Base-by-base conservation (phyloP, 805 yeast species). In the Saccharomycopsis sp. region DNA sequence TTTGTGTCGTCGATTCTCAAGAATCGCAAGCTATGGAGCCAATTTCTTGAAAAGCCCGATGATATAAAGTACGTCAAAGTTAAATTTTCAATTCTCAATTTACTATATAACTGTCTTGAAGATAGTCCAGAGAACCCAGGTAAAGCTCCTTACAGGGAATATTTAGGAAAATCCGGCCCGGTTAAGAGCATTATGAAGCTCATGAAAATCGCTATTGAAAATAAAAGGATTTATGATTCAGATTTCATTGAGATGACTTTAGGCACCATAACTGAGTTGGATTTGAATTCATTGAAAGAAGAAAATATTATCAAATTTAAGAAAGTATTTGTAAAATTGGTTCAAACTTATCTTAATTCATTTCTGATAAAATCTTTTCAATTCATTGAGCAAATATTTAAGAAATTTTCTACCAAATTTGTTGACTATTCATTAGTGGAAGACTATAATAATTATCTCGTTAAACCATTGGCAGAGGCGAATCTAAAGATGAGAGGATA, bases 121-220 rank as follows among this genome's bases (percentile, higher is more conserved):
- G n/a, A n/a, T n/a, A n/a, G n/a, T n/a, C n/a, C n/a, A n/a, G n/a
- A n/a, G n/a, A n/a, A n/a, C n/a, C n/a, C n/a, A n/a, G n/a, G n/a
- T n/a, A 17, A 4, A 22, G 7, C 14, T 13, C 17, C 40, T 7
- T 14, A 27, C n/a, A 43, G 38, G n/a, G 2, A 38, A 11, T 38
- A 38, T 22, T 17, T 43, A 2, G 31, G 41, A 14, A 19, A 26
- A 3, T 38, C 49, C 13, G 11, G 24, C 6, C 31, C 45, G 6
- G 33, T 45, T 17, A 48, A 48, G 38, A 41, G 38, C 14, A 17
- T 41, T 19, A 45, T 44, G 35, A 45, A 45, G 31, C 28, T 48
- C 7, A 17, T 48, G 8, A 45, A 48, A 28, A 16, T 26, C 6
- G 38, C 35, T 17, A 22, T 31, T 17, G 16, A 14, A 21, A 13